phyloP scores from a whole-genome alignment of 164 flowering plant genomes.

The Vitis vinifera region DNA sequence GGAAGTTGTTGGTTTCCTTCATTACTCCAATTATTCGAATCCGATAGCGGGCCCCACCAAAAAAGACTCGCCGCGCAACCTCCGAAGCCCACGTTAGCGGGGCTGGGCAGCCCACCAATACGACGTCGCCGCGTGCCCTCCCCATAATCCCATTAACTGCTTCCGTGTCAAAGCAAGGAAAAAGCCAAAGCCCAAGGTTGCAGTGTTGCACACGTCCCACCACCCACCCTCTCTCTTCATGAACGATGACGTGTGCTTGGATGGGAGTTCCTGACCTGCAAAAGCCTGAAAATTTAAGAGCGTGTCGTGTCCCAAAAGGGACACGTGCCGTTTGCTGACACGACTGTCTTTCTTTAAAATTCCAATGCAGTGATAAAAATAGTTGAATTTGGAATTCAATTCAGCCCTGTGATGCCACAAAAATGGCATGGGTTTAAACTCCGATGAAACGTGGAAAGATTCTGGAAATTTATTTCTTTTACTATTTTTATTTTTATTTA shows the following conservation, averaged over 20 bases:
- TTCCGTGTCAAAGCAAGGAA: constrained; percentile 7
- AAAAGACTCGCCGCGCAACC: not conserved
- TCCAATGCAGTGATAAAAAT: too few relatives aligned
- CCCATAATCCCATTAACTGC: too few relatives aligned
- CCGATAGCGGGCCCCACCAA: constrained; percentile 7
- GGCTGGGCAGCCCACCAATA: too few relatives aligned
- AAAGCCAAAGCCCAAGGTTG: not conserved
- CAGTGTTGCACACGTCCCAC: constrained; percentile 2
- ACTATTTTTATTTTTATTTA: too few relatives aligned
- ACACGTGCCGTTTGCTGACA: constrained; percentile 6
- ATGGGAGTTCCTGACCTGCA: constrained; percentile 5
- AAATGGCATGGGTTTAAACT: too few relatives aligned
- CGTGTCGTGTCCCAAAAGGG: not conserved
- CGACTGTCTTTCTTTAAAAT: not conserved
- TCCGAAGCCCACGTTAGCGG: constrained; percentile 12
- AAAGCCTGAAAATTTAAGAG: not conserved
- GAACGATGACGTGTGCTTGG: not conserved
- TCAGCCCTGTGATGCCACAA: not conserved
- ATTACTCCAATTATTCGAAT: constrained; percentile 7
- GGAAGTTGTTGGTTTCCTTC: constrained; percentile 9
- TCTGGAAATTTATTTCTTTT: too few relatives aligned
- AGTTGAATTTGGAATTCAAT: not conserved
- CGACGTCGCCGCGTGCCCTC: too few relatives aligned
- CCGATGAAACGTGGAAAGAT: too few relatives aligned
- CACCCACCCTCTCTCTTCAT: not conserved